Percentiles rank a stretch among this genome's conserved stretches.
These are phyloP conservation scores for Schizosaccharomyces versatilis DNA, from an alignment of 1,139 yeast species.

Conservation along the genomic window DNA sequence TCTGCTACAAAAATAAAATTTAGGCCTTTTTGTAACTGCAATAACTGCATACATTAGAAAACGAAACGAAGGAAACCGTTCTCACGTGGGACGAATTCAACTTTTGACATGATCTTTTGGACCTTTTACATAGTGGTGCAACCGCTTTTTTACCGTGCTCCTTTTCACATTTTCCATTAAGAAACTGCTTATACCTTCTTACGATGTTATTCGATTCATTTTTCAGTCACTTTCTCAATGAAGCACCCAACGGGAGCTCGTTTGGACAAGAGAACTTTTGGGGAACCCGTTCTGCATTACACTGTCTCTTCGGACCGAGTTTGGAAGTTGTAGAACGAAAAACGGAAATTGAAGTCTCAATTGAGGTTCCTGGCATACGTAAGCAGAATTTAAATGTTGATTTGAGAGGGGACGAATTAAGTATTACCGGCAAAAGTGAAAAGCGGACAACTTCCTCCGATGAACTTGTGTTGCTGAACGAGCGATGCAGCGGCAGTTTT, in stretches of 20 bases:
- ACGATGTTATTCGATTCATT: not conserved
- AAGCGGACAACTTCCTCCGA: not conserved
- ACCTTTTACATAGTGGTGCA: too few species aligned
- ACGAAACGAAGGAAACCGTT: too few species aligned
- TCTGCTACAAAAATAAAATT: too few species aligned
- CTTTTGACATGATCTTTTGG: too few species aligned
- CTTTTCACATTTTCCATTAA: too few species aligned
- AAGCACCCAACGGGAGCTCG: not conserved
- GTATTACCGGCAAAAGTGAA: not conserved
- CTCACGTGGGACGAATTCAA: too few species aligned
- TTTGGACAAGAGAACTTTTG: too few species aligned
- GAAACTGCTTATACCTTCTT: too few species aligned
- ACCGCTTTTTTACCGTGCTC: too few species aligned
- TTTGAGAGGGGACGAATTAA: not conserved
- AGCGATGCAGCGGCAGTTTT: not conserved
- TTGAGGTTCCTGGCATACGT: not conserved
- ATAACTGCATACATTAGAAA: too few species aligned
- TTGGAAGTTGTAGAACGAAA: not conserved
- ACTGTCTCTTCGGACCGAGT: not conserved
- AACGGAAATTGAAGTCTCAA: not conserved
- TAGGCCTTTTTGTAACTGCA: too few species aligned
- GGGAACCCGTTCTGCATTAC: not conserved
- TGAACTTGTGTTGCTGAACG: not conserved
- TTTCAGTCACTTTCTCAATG: not conserved
- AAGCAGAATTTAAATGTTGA: not conserved